These are phyloP conservation scores for Monosporascus sp. DNA, from an alignment of 2,329 filamentous ascomycete species.

Conservation along the genomic window DNA sequence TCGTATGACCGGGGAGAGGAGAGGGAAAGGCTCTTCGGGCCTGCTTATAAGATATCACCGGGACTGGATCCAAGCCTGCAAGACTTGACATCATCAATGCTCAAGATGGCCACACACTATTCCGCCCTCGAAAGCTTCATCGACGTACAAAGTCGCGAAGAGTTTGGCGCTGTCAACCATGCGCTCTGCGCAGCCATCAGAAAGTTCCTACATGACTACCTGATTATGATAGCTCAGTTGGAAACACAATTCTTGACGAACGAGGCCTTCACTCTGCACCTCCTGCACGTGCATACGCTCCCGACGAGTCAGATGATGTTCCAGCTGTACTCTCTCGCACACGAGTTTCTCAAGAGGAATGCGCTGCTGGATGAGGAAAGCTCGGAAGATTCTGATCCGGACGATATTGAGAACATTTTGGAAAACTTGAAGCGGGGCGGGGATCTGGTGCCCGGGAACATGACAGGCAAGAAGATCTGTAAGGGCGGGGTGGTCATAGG, in stretches of 20 bases:
- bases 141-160: constrained; percentile 86
- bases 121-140: constrained; percentile 87
- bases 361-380: constrained; percentile 78
- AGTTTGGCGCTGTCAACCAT: constrained; percentile 93
- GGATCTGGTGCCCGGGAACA: constrained; percentile 71
- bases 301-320: constrained; percentile 87
- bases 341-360: constrained; percentile 84
- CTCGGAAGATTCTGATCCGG: constrained; percentile 66
- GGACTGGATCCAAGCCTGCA: constrained; percentile 88
- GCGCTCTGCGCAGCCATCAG: constrained; percentile 93
- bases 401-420: constrained; percentile 89
- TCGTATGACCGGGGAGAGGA: constrained; percentile 80
- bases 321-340: constrained; percentile 81
- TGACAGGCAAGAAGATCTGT: constrained; percentile 85
- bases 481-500: constrained; percentile 96
- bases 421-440: constrained; percentile 85
- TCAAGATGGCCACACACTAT: constrained; percentile 93
- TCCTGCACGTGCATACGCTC: constrained; percentile 86
- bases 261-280: constrained; percentile 83
- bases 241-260: constrained; percentile 91
- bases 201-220: constrained; percentile 86
- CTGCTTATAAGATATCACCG: constrained; percentile 70
- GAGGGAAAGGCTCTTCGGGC: constrained; percentile 80
- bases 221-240: constrained; percentile 86
- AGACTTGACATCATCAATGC: constrained; percentile 81